These are phyloP conservation scores for Pythium angustatum DNA, from an alignment of 352 stramenopile genomes.

Conservation along the genomic window DNA sequence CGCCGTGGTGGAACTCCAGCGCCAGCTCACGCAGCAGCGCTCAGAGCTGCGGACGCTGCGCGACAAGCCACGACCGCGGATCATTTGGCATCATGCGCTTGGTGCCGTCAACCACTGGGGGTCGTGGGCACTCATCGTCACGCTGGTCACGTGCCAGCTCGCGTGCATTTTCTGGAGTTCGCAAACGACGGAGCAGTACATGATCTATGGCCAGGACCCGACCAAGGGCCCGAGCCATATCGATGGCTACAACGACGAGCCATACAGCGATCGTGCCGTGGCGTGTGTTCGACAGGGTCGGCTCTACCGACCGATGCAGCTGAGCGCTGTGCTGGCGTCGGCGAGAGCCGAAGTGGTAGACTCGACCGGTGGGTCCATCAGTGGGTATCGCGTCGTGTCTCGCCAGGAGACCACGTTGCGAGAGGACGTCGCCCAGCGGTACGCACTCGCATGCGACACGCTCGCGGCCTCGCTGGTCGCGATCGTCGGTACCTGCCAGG, in stretches of 20 bases:
- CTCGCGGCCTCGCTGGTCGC: conserved; percentile 2
- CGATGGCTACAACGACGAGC: conserved; percentile 46
- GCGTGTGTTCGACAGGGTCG: conserved; percentile 43
- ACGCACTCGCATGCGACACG: conserved; percentile 9
- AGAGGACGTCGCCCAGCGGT: conserved; percentile 5
- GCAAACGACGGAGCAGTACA: conserved; percentile 21
- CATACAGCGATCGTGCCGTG: conserved; percentile 46
- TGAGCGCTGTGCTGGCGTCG: conserved; percentile 35
- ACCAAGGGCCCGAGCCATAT: conserved; percentile 1
- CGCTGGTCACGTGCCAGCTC: conserved; percentile 19
- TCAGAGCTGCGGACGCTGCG: neutral
- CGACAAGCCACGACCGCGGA: neutral
- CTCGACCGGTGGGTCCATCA: conserved; percentile 4
- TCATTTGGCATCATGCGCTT: neutral
- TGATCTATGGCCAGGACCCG: conserved; percentile 30
- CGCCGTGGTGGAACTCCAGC: conserved; percentile 11
- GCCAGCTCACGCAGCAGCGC: conserved; percentile 9
- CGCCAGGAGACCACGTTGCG: conserved; percentile 9
- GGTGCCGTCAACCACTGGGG: conserved; percentile 14
- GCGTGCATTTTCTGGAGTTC: conserved; percentile 38
- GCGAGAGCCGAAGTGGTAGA: conserved; percentile 1
- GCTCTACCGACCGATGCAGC: conserved; percentile 38
- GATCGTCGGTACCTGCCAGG: neutral
- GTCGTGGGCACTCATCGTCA: conserved; percentile 10
- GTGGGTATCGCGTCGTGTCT: conserved; percentile 19